These are phyloP conservation scores for Ophiorrhiza pumila DNA, from an alignment of 257 asterid species.

Conservation along the genomic window DNA sequence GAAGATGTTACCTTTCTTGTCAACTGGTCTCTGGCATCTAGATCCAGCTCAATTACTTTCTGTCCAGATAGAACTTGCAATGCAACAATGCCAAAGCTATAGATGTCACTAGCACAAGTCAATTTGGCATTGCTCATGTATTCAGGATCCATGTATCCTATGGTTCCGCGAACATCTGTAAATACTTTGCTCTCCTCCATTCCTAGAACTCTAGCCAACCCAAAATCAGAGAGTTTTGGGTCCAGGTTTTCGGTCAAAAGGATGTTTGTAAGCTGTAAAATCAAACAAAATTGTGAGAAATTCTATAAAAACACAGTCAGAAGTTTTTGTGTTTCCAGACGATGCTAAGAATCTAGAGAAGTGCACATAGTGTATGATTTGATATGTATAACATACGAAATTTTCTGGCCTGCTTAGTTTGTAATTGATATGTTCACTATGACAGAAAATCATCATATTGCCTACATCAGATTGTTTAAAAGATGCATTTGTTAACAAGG, in stretches of 20 bases:
- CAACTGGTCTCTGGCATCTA: constrained; percentile 76
- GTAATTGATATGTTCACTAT: neutral
- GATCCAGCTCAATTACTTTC: constrained; percentile 65
- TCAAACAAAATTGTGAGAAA: neutral
- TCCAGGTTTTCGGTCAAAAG: constrained; percentile 59
- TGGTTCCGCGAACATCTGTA: constrained; percentile 77
- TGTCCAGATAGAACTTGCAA: constrained; percentile 80
- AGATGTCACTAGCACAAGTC: constrained; percentile 79
- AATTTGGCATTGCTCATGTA: constrained; percentile 86
- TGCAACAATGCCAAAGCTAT: constrained; percentile 75
- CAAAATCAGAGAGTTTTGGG: constrained; percentile 81
- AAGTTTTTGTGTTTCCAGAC: neutral
- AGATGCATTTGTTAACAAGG: neutral
- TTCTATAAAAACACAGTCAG: neutral
- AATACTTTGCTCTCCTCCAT: constrained; percentile 79
- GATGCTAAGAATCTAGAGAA: neutral
- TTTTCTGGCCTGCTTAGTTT: neutral
- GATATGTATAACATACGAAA: neutral
- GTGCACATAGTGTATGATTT: neutral
- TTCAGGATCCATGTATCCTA: constrained; percentile 90
- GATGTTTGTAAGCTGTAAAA: constrained; percentile 66
- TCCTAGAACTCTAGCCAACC: constrained; percentile 65
- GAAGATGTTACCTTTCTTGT: constrained; percentile 57
- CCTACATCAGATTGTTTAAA: neutral
- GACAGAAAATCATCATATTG: neutral